These are phyloP conservation scores for Nothophoma quercina DNA, from an alignment of 2,329 filamentous ascomycete species.

Conservation along the genomic window DNA sequence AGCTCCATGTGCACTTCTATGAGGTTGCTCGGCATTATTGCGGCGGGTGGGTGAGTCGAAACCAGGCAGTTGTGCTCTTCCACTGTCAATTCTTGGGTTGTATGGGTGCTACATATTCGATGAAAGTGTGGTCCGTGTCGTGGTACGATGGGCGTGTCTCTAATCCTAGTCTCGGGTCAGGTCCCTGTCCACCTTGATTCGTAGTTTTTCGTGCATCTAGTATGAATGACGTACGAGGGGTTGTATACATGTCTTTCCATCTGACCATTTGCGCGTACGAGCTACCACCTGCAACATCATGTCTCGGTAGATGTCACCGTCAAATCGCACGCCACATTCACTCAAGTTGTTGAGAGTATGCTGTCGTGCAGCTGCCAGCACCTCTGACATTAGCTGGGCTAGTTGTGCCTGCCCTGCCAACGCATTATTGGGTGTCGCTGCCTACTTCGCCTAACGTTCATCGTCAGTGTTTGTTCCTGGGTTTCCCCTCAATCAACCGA, in stretches of 20 bases:
- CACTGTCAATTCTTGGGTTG: background rate
- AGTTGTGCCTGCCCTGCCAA: background rate
- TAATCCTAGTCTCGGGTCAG: background rate
- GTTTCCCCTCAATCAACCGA: background rate
- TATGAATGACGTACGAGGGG: background rate
- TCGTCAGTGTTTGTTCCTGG: slow-evolving; percentile 4
- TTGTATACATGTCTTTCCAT: background rate
- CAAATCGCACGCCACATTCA: background rate
- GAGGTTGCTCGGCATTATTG: background rate
- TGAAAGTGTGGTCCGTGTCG: too few species aligned
- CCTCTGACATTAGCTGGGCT: background rate
- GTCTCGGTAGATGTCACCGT: background rate
- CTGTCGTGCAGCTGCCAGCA: background rate
- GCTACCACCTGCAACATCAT: background rate
- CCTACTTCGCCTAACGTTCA: background rate
- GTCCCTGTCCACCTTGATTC: background rate
- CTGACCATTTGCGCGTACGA: background rate
- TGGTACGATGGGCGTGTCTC: too few species aligned
- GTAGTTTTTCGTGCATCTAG: background rate
- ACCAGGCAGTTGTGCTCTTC: background rate
- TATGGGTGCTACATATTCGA: background rate
- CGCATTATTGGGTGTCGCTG: background rate
- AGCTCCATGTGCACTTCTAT: background rate
- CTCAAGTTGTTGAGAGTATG: background rate
- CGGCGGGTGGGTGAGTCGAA: background rate